A percentile compares a stretch with the other conserved stretches of the same genome.
These are phyloP conservation scores for Amanita molliuscula DNA, from an alignment of 768 basidiomycete genomes.

Conservation along the genomic window DNA sequence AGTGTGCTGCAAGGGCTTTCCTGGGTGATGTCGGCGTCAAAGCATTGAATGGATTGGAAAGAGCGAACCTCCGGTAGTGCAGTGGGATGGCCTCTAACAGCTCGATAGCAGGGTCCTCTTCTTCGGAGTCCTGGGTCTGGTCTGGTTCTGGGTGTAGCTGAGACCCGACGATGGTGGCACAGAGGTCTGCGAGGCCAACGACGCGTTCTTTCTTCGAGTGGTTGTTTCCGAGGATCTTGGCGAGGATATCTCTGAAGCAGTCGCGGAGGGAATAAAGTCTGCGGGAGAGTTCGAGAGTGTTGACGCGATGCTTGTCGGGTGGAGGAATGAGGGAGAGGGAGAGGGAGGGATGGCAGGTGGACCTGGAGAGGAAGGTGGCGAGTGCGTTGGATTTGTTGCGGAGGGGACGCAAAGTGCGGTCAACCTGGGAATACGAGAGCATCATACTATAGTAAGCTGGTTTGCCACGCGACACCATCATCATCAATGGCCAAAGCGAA, in stretches of 20 bases:
- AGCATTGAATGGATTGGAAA: not conserved
- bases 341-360: constrained; percentile 15
- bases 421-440: constrained; percentile 7
- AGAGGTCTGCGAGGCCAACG: constrained; percentile 32
- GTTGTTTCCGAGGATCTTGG: constrained; percentile 8
- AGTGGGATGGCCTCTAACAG: constrained; percentile 44
- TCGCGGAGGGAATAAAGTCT: constrained; percentile 45
- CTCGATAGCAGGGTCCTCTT: constrained; percentile 18
- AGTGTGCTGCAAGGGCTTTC: constrained; percentile 40
- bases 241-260: constrained; percentile 40
- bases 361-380: constrained; percentile 13
- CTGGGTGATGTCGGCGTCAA: constrained; percentile 17
- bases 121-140: constrained; percentile 11
- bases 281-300: constrained; percentile 32
- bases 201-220: constrained; percentile 21
- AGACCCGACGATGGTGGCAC: constrained; percentile 36
- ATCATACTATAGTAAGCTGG: no score
- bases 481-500: constrained; percentile 15
- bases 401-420: constrained; percentile 36
- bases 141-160: constrained; percentile 24
- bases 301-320: constrained; percentile 22
- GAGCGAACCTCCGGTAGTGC: constrained; percentile 40
- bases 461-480: not conserved
- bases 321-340: constrained; percentile 28
- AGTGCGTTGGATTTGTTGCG: constrained; percentile 33